phyloP scores from a whole-genome alignment of 2,329 filamentous ascomycete genomes.

The Talaromyces islandicus region DNA sequence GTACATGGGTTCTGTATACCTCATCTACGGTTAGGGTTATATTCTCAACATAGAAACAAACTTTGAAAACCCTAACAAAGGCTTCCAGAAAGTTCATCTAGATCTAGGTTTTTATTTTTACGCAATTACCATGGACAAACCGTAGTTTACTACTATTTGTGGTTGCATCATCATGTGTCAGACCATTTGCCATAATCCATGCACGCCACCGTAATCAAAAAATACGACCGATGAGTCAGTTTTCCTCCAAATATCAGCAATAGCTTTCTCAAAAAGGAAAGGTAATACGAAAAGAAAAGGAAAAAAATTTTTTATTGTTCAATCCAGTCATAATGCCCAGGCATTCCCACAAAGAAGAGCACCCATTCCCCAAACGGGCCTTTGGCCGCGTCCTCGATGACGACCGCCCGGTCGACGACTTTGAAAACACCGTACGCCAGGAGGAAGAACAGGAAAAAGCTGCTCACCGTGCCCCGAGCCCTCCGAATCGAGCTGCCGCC shows the following conservation, averaged over 20 bases:
- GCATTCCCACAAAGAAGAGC: neutral
- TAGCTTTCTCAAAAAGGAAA: neutral
- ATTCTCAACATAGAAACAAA: neutral
- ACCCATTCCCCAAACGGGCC: slow-evolving; percentile 8
- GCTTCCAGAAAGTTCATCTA: neutral
- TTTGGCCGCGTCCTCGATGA: slow-evolving; percentile 12
- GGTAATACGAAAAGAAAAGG: neutral
- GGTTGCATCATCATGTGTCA: slow-evolving; percentile 9
- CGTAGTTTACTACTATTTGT: neutral
- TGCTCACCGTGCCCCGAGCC: slow-evolving; percentile 4
- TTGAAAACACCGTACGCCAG: slow-evolving; percentile 7
- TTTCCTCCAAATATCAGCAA: neutral
- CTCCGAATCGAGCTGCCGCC: slow-evolving; percentile 9
- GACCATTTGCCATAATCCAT: slow-evolving; percentile 2
- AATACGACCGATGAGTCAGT: neutral
- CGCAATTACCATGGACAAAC: neutral
- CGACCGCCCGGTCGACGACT: slow-evolving; percentile 10
- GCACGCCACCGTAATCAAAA: neutral
- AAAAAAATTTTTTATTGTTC: neutral
- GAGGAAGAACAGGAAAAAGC: slow-evolving; percentile 5
- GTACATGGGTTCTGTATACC: neutral
- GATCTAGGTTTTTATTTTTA: no score
- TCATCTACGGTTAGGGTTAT: neutral
- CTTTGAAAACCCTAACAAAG: neutral
- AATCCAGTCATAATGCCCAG: slow-evolving; percentile 3